phyloP scores from a whole-genome alignment of 352 stramenopile genomes.

The Phytophthora cactorum region DNA sequence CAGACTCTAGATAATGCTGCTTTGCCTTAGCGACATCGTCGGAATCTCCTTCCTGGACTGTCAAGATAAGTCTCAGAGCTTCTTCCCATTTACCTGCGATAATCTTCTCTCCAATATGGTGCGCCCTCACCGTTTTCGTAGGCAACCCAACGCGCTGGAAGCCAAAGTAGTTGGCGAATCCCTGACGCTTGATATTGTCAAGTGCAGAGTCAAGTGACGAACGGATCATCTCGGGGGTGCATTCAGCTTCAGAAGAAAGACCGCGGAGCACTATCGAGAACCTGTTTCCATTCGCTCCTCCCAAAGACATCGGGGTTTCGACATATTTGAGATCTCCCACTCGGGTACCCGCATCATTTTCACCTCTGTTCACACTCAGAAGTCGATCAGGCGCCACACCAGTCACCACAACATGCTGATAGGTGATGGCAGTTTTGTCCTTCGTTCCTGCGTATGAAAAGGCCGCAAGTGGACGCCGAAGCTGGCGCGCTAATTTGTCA shows the following conservation, averaged over 20 bases:
- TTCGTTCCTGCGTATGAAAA: constrained; percentile 80
- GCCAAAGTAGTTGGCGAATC: constrained; percentile 87
- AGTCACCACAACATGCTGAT: constrained; percentile 66
- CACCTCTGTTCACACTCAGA: constrained; percentile 40
- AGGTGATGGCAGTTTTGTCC: constrained; percentile 77
- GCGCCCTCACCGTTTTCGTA: constrained; percentile 45
- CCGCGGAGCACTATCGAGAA: constrained; percentile 65
- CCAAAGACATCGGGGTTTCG: constrained; percentile 54
- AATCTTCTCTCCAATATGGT: constrained; percentile 79
- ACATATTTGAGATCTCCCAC: constrained; percentile 67
- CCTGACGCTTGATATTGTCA: constrained; percentile 35
- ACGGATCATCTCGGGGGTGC: constrained; percentile 11
- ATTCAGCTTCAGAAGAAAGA: constrained; percentile 30
- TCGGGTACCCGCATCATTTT: constrained; percentile 28
- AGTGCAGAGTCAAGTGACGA: constrained; percentile 34
- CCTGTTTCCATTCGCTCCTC: constrained; percentile 61
- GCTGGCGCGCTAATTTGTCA: constrained; percentile 51
- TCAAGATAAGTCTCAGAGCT: constrained; percentile 56
- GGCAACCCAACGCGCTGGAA: constrained; percentile 77
- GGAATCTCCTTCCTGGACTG: constrained; percentile 41
- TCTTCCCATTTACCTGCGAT: constrained; percentile 66
- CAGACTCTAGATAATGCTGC: constrained; percentile 47
- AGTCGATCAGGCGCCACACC: constrained; percentile 52
- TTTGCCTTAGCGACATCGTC: constrained; percentile 49
- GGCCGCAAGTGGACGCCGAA: constrained; percentile 54